Base-by-base conservation (phyloP, 2,329 filamentous ascomycete genomes). In the Ceratocystis huliohia region DNA sequence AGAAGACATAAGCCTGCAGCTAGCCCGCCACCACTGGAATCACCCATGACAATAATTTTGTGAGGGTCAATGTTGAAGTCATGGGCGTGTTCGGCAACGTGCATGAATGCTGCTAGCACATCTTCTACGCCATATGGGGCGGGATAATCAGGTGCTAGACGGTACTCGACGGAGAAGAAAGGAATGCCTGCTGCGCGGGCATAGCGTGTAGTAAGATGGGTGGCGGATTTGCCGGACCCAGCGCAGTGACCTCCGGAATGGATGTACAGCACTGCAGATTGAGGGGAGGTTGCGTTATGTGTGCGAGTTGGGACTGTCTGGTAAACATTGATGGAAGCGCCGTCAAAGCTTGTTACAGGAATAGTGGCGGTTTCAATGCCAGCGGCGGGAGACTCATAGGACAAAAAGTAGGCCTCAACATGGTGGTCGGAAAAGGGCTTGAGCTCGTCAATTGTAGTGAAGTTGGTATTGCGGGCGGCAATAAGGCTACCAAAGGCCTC, bases 211-310 rank as follows among this genome's bases (percentile, higher is more conserved):
- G 76, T 69, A 3, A 71, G 37, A 3, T 69, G 65, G 1, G 70
- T 70, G 53, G 71, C 72, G 13, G 73, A 61, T 2, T 73, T 71
- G 22, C 75, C 71, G 13, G 68, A 70, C 6, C 75, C 71, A 1
- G 71, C 67, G 33, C 79, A 72, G 68, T 76, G 75, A 28, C 77
- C 78, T 17, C 78, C 78, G 41, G 76, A 77, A 67, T 80, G 78
- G 37, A 75, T 67, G 68, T 78, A 74, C 17, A 76, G 65, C 15
- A 78, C 70, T 8, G 74, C 75, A 5, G 73, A 71, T 57, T 66
- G 66, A 2, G 68, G 65, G 5, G 25, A 53, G 2, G 61, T 3
- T 1, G n/a, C 30, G 7, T n/a, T 30, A 15, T 46, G 17, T 20
- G 61, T 56, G 7, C 65, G 56, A 6, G 66, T 53, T 2, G 65